Evolutionary conservation across 1,284 basidiomycete species (phyloP).

Genomic region (Phaffia rhodozyma): DNA sequence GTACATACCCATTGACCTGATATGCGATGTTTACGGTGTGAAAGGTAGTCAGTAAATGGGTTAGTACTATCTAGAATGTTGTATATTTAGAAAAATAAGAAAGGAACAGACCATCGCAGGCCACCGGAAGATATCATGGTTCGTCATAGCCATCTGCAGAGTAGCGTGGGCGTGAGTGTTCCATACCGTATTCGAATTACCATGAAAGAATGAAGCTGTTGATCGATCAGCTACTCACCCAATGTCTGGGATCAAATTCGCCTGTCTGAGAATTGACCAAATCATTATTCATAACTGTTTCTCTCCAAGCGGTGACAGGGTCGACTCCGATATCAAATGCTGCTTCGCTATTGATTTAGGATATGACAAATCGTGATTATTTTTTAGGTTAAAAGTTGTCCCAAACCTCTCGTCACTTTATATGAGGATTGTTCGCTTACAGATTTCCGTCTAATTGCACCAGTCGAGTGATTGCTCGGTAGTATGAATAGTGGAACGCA

Average conservation of each 20-base stretch:
- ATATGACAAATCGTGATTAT: background rate
- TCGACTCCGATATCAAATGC: constrained; percentile 26
- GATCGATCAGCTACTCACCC: constrained; percentile 4
- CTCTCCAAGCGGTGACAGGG: constrained; percentile 4
- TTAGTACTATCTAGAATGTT: background rate
- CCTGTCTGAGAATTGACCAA: constrained; percentile 61
- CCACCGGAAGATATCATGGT: constrained; percentile 89
- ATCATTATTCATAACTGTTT: constrained; percentile 59
- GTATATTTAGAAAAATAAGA: background rate
- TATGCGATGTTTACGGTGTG: background rate
- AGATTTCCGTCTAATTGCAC: constrained; percentile 87
- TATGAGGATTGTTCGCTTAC: constrained; percentile 63
- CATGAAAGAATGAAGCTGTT: background rate
- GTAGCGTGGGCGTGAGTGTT: background rate
- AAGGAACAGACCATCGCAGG: constrained; percentile 40
- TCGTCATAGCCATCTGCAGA: constrained; percentile 61
- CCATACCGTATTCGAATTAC: background rate
- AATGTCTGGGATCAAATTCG: constrained; percentile 60
- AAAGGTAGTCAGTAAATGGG: background rate
- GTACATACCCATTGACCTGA: constrained; percentile 7
- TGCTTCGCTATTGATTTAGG: background rate
- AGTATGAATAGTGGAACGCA: constrained; percentile 85
- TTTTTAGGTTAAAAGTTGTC: background rate
- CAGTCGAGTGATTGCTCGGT: constrained; percentile 67
- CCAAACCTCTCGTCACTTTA: constrained; percentile 37